A percentile compares a stretch with the other conserved stretches of the same genome.
Evolutionary conservation across 2,329 filamentous ascomycete species (phyloP).

Genomic region (Didymella exigua): DNA sequence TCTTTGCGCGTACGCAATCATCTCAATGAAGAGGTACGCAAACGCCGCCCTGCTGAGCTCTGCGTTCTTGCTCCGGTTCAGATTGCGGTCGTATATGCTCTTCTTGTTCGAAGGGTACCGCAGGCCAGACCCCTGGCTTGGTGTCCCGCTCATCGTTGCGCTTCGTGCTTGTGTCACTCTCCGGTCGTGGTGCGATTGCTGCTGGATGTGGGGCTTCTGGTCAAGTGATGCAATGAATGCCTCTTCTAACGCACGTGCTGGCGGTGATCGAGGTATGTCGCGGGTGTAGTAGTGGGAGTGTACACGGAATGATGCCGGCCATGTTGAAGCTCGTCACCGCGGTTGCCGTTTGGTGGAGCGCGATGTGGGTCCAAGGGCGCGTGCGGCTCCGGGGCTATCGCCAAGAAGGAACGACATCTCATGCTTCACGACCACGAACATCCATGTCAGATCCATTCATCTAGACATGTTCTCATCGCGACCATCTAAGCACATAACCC

Average conservation of each 20-base stretch:
- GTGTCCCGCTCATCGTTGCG: conserved; percentile 34
- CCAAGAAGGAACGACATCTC: not conserved
- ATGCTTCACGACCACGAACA: no score
- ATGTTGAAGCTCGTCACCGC: conserved; percentile 21
- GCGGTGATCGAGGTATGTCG: conserved; percentile 14
- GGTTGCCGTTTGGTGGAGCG: conserved; percentile 22
- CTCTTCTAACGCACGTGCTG: conserved; percentile 3
- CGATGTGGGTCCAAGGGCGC: conserved; percentile 28
- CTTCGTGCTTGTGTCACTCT: conserved; percentile 17
- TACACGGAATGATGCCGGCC: conserved; percentile 31
- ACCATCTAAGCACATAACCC: no score
- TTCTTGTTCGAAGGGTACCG: conserved; percentile 92
- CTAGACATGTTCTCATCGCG: no score
- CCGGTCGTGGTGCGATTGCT: conserved; percentile 7
- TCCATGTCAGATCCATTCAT: no score
- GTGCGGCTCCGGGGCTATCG: conserved; percentile 24
- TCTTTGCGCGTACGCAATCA: conserved; percentile 93
- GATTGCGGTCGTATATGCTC: conserved; percentile 94
- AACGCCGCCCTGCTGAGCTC: conserved; percentile 94
- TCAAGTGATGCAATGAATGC: conserved; percentile 12
- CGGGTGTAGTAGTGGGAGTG: conserved; percentile 21
- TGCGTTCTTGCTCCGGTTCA: conserved; percentile 85
- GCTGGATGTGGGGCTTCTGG: conserved; percentile 13
- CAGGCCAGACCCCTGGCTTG: conserved; percentile 59
- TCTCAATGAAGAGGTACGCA: conserved; percentile 93